These are phyloP conservation scores for Thelephora ganbajun DNA, from an alignment of 768 basidiomycete species.

Conservation along the genomic window DNA sequence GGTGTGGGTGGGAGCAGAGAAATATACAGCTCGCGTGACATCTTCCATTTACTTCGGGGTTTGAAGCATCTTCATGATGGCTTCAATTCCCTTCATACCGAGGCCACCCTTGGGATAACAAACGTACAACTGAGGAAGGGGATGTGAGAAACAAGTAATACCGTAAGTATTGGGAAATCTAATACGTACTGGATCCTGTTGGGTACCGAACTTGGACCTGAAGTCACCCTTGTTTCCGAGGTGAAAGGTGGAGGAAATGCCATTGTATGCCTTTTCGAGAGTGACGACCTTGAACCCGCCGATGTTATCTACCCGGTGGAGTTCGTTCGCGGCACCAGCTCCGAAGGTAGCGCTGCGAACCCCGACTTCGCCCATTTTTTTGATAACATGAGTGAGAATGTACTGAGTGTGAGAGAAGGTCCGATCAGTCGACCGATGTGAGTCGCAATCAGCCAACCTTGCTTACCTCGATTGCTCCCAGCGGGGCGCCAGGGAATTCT, in stretches of 20 bases:
- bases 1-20: no score
- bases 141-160: conserved; percentile 1
- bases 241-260: conserved; percentile 20
- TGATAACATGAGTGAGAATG: conserved; percentile 24
- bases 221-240: conserved; percentile 25
- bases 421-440: not conserved
- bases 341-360: conserved; percentile 25
- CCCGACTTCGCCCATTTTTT: conserved; percentile 22
- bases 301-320: conserved; percentile 19
- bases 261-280: conserved; percentile 26
- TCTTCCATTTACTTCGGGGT: conserved; percentile 14
- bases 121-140: conserved; percentile 15
- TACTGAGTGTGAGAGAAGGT: conserved; percentile 8
- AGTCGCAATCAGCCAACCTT: conserved; percentile 1
- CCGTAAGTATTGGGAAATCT: not conserved
- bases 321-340: conserved; percentile 20
- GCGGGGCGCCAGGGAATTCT: conserved; percentile 27
- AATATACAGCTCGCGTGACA: no score
- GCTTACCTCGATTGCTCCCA: conserved; percentile 20
- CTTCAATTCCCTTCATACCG: conserved; percentile 20
- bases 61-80: conserved; percentile 19
- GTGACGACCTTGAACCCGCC: conserved; percentile 20
- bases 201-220: conserved; percentile 21
- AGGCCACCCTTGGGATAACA: conserved; percentile 20
- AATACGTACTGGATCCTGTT: conserved; percentile 18